These are phyloP conservation scores for Coemansia sp. DNA, from an alignment of 192 early-diverging fungal species.

Conservation along the genomic window DNA sequence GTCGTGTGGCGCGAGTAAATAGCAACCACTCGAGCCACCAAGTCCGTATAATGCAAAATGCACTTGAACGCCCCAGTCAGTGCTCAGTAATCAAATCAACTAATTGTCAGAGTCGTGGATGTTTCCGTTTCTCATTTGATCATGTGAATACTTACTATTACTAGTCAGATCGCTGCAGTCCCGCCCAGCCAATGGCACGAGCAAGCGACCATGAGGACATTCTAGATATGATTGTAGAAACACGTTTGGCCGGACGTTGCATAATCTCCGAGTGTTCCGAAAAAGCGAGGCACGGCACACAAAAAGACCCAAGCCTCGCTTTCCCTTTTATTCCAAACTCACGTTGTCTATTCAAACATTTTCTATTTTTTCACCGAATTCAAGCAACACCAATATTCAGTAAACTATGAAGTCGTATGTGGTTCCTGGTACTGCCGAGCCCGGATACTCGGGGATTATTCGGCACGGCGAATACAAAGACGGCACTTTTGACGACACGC, in stretches of 20 bases:
- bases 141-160: neutral
- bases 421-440: conserved; percentile 40
- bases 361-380: neutral
- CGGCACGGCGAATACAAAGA: conserved; percentile 19
- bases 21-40: neutral
- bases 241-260: neutral
- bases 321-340: neutral
- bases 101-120: too few species aligned
- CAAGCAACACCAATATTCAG: neutral
- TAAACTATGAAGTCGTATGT: conserved; percentile 27
- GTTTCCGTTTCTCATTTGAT: neutral
- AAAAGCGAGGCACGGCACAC: neutral
- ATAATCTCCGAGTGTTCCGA: neutral
- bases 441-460: conserved; percentile 47
- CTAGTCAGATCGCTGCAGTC: neutral
- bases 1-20: neutral
- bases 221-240: neutral
- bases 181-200: neutral
- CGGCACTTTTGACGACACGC: conserved; percentile 22
- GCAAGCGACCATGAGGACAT: neutral
- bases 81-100: neutral
- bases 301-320: neutral
- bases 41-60: neutral
- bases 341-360: neutral
- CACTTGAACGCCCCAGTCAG: neutral